These are phyloP conservation scores for Ceratobasidium sp. DNA, from an alignment of 1,284 basidiomycete genomes.

Conservation along the genomic window DNA sequence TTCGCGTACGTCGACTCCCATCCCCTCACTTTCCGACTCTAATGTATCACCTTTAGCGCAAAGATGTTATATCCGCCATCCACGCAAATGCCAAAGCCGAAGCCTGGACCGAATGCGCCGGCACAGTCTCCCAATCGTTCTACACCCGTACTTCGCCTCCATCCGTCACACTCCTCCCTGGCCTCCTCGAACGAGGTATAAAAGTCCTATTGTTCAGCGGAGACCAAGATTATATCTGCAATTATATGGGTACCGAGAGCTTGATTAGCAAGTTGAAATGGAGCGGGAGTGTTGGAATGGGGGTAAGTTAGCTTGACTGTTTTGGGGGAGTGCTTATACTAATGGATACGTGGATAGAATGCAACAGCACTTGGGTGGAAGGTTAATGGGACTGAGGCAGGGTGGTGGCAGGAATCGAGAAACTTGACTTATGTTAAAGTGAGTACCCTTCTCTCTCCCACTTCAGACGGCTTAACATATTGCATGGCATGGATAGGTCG, in stretches of 20 bases:
- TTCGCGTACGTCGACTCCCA: slow-evolving; percentile 71
- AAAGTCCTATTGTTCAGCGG: slow-evolving; percentile 94
- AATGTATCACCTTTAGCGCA: slow-evolving; percentile 64
- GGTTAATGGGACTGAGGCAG: slow-evolving; percentile 82
- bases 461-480: background rate
- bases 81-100: slow-evolving; percentile 85
- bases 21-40: slow-evolving; percentile 32
- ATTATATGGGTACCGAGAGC: slow-evolving; percentile 90
- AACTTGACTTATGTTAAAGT: slow-evolving; percentile 96
- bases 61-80: slow-evolving; percentile 84
- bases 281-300: slow-evolving; percentile 87
- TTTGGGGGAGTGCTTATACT: background rate
- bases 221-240: slow-evolving; percentile 97
- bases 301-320: slow-evolving; percentile 65
- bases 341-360: slow-evolving; percentile 62
- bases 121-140: slow-evolving; percentile 76
- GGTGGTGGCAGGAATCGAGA: slow-evolving; percentile 89
- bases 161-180: slow-evolving; percentile 83
- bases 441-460: slow-evolving; percentile 45
- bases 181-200: slow-evolving; percentile 78
- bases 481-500: slow-evolving; percentile 64
- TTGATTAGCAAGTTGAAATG: slow-evolving; percentile 88
- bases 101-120: slow-evolving; percentile 91
- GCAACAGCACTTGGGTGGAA: slow-evolving; percentile 82
- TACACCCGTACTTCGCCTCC: slow-evolving; percentile 71